Evolutionary conservation across 2,329 filamentous ascomycete species (phyloP).

Genomic region (Aspergillus uvarum): DNA sequence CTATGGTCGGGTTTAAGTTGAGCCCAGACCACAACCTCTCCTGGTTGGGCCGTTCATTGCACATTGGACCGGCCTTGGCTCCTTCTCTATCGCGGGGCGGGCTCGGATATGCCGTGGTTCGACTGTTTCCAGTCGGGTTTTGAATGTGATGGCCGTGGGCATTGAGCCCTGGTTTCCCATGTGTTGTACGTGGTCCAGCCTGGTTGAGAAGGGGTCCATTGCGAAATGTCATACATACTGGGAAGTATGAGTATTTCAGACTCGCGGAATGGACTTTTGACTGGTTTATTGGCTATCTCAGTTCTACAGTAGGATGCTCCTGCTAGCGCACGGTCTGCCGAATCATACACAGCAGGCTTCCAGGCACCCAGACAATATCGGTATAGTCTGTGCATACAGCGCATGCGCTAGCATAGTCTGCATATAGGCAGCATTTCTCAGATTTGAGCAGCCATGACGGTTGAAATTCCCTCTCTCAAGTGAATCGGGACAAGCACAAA

Average conservation of each 20-base stretch:
- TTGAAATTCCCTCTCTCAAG: not conserved
- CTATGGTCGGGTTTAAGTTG: not conserved
- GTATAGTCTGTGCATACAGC: not conserved
- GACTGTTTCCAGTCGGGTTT: conserved; percentile 3
- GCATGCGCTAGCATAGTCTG: not conserved
- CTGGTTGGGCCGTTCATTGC: not conserved
- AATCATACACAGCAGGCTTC: no score
- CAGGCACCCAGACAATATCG: not conserved
- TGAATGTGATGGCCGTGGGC: not conserved
- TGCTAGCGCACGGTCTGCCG: not conserved
- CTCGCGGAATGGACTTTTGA: not conserved
- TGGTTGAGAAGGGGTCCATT: not conserved
- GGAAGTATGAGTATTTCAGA: not conserved
- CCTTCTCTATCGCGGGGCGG: not conserved
- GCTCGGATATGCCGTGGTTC: conserved; percentile 4
- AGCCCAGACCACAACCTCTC: not conserved
- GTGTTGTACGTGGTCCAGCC: not conserved
- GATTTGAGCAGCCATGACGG: not conserved
- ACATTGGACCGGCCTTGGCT: not conserved
- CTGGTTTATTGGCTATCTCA: not conserved
- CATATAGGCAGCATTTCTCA: not conserved
- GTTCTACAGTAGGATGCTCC: not conserved
- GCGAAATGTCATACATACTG: not conserved
- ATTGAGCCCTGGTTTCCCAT: not conserved
- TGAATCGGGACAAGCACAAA: no score